Evolutionary conservation across 768 basidiomycete genomes (phyloP).

Genomic region (Amanita subjunquillea): DNA sequence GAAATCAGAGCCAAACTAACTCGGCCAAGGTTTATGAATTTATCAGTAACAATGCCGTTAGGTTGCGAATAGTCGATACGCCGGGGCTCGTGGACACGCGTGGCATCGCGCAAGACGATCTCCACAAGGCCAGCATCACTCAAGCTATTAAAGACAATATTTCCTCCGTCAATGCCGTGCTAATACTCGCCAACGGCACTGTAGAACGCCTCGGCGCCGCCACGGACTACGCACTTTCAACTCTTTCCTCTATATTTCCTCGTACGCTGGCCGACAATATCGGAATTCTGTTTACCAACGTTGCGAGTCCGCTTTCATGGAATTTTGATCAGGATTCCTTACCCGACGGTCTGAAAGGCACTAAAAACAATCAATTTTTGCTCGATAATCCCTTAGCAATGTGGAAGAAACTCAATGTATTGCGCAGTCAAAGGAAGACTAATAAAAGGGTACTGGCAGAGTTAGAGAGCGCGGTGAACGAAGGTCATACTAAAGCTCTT

Average conservation of each 20-base stretch:
- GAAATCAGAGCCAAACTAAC: slow-evolving; percentile 9
- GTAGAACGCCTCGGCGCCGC: slow-evolving; percentile 12
- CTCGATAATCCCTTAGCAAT: slow-evolving; percentile 9
- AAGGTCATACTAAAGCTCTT: slow-evolving; percentile 8
- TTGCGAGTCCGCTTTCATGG: slow-evolving; percentile 10
- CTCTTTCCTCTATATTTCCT: slow-evolving; percentile 15
- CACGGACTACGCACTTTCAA: slow-evolving; percentile 16
- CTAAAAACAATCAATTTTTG: neutral
- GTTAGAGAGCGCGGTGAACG: neutral
- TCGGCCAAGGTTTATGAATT: slow-evolving; percentile 8
- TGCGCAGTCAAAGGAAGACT: neutral
- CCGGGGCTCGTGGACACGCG: slow-evolving; percentile 19
- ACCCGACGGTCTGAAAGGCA: slow-evolving; percentile 4
- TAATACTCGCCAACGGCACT: slow-evolving; percentile 19
- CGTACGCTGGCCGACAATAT: slow-evolving; percentile 15
- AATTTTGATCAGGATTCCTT: slow-evolving; percentile 14
- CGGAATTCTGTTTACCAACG: slow-evolving; percentile 16
- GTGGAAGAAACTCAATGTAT: slow-evolving; percentile 6
- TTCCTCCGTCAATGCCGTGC: slow-evolving; percentile 15
- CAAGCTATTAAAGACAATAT: slow-evolving; percentile 12
- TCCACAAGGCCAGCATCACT: slow-evolving; percentile 16
- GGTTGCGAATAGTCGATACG: slow-evolving; percentile 16
- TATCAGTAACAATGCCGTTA: slow-evolving; percentile 1
- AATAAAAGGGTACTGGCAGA: neutral
- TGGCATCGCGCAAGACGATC: slow-evolving; percentile 14